Conservation (phyloP, 2,329 filamentous ascomycete species). For the Raffaelea arxii region DNA sequence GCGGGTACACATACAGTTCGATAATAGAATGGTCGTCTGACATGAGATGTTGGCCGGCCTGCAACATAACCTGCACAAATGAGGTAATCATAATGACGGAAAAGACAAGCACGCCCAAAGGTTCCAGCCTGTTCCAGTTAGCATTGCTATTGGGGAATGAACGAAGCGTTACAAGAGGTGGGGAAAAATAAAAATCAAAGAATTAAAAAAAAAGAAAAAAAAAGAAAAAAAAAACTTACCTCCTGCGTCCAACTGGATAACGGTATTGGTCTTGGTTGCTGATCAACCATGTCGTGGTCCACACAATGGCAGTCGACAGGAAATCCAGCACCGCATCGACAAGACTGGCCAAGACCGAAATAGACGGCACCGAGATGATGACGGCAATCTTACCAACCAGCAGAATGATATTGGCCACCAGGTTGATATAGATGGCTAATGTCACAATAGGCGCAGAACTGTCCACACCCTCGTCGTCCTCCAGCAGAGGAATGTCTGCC, state of each 20-base stretch:
- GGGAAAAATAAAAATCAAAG: neutral
- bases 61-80: conserved; percentile 66
- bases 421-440: conserved; percentile 81
- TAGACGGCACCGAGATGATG: conserved; percentile 66
- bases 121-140: conserved; percentile 66
- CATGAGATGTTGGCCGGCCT: conserved; percentile 57
- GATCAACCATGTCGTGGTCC: conserved; percentile 67
- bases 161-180: neutral
- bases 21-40: conserved; percentile 56
- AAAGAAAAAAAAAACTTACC: conserved; percentile 21
- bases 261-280: conserved; percentile 62
- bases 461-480: conserved; percentile 60
- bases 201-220: neutral
- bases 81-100: conserved; percentile 80
- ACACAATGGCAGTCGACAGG: conserved; percentile 71
- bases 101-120: conserved; percentile 72
- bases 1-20: conserved; percentile 38
- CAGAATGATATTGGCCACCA: conserved; percentile 66
- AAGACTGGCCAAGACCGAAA: conserved; percentile 70
- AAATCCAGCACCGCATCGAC: conserved; percentile 77
- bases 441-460: conserved; percentile 67
- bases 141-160: no score
- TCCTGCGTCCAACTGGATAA: conserved; percentile 67
- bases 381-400: conserved; percentile 70
- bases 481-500: conserved; percentile 56